Conservation (phyloP, 164 flowering plant genomes). For the Magnolia officinalis region DNA sequence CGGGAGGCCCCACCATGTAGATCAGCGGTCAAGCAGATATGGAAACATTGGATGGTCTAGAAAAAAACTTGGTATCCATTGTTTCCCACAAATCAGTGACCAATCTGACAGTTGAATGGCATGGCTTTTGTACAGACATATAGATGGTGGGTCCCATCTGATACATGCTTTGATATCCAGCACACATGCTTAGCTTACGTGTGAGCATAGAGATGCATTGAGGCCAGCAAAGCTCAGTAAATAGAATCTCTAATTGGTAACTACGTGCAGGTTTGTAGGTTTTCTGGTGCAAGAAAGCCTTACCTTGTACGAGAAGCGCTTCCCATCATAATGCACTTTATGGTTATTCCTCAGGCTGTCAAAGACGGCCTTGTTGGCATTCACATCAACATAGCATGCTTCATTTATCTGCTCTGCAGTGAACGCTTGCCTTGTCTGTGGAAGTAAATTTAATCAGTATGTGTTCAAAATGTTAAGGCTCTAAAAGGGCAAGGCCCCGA, state of each 20-base stretch:
- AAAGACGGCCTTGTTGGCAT: constrained; percentile 61
- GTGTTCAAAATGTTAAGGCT: background rate
- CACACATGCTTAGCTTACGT: background rate
- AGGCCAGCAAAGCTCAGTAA: background rate
- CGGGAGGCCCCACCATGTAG: background rate
- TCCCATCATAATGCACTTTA: constrained; percentile 65
- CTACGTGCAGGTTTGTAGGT: background rate
- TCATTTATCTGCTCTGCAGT: constrained; percentile 73
- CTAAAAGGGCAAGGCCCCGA: background rate
- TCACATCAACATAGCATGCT: constrained; percentile 57
- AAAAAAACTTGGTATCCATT: background rate
- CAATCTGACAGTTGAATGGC: background rate
- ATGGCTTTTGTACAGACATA: background rate
- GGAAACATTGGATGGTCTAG: no score
- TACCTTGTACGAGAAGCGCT: constrained; percentile 74
- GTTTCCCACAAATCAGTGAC: background rate
- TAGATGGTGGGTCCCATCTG: background rate
- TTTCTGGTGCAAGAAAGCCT: background rate
- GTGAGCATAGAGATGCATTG: background rate
- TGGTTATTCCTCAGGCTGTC: constrained; percentile 62
- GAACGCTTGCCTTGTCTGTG: constrained; percentile 60
- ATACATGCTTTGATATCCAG: background rate
- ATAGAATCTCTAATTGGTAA: background rate
- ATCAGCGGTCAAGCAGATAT: background rate
- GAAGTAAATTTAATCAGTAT: background rate